A percentile compares a stretch with the other conserved stretches of the same genome.
Conservation (phyloP, 78 protist species). For the Chrysochromulina tobinii region DNA sequence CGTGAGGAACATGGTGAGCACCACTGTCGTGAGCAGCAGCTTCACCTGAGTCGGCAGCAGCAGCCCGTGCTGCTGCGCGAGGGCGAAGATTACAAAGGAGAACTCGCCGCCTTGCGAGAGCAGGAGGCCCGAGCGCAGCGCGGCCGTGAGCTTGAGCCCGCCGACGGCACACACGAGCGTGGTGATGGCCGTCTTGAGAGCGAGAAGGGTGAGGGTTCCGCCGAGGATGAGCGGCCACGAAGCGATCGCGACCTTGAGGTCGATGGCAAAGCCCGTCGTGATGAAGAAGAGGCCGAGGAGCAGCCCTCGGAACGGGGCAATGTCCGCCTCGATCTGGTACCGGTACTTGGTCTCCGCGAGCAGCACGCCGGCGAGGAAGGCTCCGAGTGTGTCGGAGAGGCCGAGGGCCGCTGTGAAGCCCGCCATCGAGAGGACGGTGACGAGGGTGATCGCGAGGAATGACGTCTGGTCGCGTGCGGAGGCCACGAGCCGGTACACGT, state of each 20-base stretch:
- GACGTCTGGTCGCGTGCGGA: neutral
- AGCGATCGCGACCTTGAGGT: neutral
- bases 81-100: slow-evolving; percentile 18
- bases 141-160: neutral
- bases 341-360: slow-evolving; percentile 7
- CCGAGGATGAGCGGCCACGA: neutral
- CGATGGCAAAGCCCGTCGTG: slow-evolving; percentile 1
- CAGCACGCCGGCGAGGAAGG: slow-evolving; percentile 37
- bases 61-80: slow-evolving; percentile 10
- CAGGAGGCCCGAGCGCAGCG: slow-evolving; percentile 20
- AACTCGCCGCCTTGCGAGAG: slow-evolving; percentile 40
- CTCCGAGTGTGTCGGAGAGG: slow-evolving; percentile 36
- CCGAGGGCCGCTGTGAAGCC: slow-evolving; percentile 5
- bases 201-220: neutral
- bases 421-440: slow-evolving; percentile 3
- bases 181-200: neutral
- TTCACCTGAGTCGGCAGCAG: neutral
- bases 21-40: neutral
- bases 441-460: neutral
- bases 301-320: slow-evolving; percentile 26
- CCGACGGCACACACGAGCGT: neutral
- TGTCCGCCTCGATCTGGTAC: slow-evolving; percentile 37
- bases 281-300: slow-evolving; percentile 39
- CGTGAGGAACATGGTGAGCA: slow-evolving; percentile 14
- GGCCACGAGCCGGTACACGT: neutral